A percentile compares a stretch with the other conserved stretches of the same genome.
Evolutionary conservation across 2,329 filamentous ascomycete species (phyloP).

Genomic region (Phaeosphaeriaceae sp.): DNA sequence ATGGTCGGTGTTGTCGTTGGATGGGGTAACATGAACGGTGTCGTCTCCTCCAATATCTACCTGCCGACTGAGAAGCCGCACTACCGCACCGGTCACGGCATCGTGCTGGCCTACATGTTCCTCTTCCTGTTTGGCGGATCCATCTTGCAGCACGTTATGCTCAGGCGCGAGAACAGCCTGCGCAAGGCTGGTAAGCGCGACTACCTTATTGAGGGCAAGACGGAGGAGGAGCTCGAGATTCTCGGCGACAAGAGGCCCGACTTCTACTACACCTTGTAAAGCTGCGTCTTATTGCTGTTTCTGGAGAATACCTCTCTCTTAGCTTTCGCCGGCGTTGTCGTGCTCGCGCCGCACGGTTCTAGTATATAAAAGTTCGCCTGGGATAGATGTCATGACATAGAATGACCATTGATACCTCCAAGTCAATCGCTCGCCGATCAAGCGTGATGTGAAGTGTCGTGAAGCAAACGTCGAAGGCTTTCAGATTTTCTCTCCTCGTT

Average conservation of each 20-base stretch:
- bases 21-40: constrained; percentile 91
- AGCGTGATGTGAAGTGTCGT: neutral
- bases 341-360: neutral
- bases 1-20: constrained; percentile 86
- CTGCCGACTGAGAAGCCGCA: constrained; percentile 64
- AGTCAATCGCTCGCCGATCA: neutral
- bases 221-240: constrained; percentile 65
- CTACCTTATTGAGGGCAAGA: constrained; percentile 70
- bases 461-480: neutral
- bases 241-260: constrained; percentile 74
- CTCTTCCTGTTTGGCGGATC: constrained; percentile 76
- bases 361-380: neutral
- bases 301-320: neutral
- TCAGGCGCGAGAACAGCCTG: constrained; percentile 73
- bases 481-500: neutral
- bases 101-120: constrained; percentile 76
- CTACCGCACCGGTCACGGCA: constrained; percentile 76
- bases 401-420: neutral
- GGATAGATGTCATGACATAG: neutral
- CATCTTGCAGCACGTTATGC: constrained; percentile 67
- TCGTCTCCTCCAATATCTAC: constrained; percentile 86
- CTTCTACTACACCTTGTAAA: constrained; percentile 71
- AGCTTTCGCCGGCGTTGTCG: neutral
- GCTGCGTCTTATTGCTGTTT: neutral
- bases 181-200: constrained; percentile 71